phyloP scores from a whole-genome alignment of 371 early-diverging fungal genomes.

The Apophysomyces variabilis region DNA sequence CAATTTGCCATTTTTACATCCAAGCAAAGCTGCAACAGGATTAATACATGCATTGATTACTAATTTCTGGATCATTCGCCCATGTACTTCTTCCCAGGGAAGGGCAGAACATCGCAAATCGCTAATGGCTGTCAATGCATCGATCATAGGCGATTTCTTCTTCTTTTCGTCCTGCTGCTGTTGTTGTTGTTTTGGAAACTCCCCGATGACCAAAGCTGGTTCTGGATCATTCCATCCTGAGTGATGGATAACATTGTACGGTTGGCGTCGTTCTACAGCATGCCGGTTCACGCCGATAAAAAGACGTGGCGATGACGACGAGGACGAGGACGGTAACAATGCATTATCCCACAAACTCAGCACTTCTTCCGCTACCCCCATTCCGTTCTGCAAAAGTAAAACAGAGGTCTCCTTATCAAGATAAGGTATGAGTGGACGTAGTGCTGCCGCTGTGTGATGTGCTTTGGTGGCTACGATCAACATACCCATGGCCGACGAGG shows the following conservation, averaged over 20 bases:
- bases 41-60: conserved; percentile 65
- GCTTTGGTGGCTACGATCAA: conserved; percentile 51
- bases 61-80: conserved; percentile 55
- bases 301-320: conserved; percentile 38
- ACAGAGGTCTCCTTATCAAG: conserved; percentile 49
- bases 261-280: conserved; percentile 41
- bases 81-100: conserved; percentile 45
- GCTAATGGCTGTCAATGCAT: conserved; percentile 28
- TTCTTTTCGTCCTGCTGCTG: not conserved
- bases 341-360: not conserved
- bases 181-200: conserved; percentile 21
- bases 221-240: conserved; percentile 49
- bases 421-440: conserved; percentile 37
- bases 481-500: conserved; percentile 22
- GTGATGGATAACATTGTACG: conserved; percentile 52
- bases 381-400: conserved; percentile 66
- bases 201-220: conserved; percentile 39
- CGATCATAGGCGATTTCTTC: conserved; percentile 20
- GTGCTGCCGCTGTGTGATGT: conserved; percentile 51
- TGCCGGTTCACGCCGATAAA: conserved; percentile 63
- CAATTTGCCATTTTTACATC: conserved; percentile 48
- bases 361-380: conserved; percentile 65
- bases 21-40: conserved; percentile 54
- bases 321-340: no score
- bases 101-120: conserved; percentile 30